Evolutionary conservation across 164 flowering plant genomes (phyloP), one percentile per base, ranked within the genome.

Genomic region (Nelumbo lutea): DNA sequence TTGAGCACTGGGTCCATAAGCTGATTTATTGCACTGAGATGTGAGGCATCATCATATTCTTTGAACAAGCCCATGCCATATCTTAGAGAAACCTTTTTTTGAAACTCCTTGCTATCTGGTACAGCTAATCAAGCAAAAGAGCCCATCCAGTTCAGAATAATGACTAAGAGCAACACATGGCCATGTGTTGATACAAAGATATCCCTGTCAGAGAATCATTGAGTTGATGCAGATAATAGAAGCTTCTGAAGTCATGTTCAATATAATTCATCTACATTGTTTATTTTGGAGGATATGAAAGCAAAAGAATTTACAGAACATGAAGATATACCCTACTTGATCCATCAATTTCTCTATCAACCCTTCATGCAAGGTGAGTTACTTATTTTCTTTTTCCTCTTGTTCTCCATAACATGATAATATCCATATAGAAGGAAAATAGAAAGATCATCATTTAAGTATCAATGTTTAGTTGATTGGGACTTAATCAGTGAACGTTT

Each of bases 51-150:
- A 64, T 41, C 59, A 58, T 53, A 9, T 42, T 6, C n/a, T 10
- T 13, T 59, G 38, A 9, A 40, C 9, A 27, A 27, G 63, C 4
- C 10, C 6, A 46, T 4, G 48, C 9, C n/a, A 27, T 62, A 41
- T 58, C 27, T 27, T 27, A 27, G 27, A 15, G 50, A 42, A 15
- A 46, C 68, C 38, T 64, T 2, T 48, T 45, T 65, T 46, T 67
- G 42, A 64, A 68, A 58, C 44, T 65, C 11, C 11, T 56, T 1
- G 73, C 41, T 43, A 77, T 10, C 27, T 27, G 73, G 68, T 68
- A 50, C 83, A 87, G 91, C 57, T 83, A 57, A 83, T 85, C 73
- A 87, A 69, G 78, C 83, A 63, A 56, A 83, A 78, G 68, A 81
- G 69, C 69, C 69, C 78, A 65, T 67, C 65, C 42, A 56, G 68